Evolutionary conservation across 257 asterid genomes (phyloP).

Genomic region (Cruciata laevipes): DNA sequence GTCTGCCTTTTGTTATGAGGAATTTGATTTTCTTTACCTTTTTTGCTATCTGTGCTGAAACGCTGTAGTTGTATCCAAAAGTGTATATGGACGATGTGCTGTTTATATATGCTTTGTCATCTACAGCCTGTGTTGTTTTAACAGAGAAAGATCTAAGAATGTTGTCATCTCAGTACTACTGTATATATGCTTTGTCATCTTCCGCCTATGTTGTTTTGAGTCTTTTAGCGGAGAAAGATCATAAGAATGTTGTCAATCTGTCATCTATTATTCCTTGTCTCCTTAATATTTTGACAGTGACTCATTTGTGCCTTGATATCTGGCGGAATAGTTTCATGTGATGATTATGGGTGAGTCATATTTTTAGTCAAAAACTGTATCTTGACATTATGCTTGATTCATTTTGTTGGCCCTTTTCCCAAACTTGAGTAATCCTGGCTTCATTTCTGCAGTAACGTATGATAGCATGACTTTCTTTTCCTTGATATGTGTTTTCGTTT

Average conservation of each 20-base stretch:
- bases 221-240: background rate
- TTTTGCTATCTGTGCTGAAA: background rate
- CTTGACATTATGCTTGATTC: slow-evolving; percentile 1
- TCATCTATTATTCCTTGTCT: background rate
- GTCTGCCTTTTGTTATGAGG: background rate
- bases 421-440: background rate
- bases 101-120: background rate
- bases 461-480: background rate
- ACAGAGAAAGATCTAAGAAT: too few species aligned
- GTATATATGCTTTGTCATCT: background rate
- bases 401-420: too few species aligned
- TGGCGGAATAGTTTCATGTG: background rate
- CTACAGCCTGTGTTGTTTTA: background rate
- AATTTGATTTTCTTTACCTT: background rate
- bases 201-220: background rate
- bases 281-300: background rate
- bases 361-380: background rate
- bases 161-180: too few species aligned
- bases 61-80: background rate
- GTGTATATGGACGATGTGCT: background rate
- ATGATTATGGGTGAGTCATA: background rate
- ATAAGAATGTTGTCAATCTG: background rate
- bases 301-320: background rate
- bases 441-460: background rate
- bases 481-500: background rate